Base-by-base conservation (phyloP, 1,139 yeast genomes). In the Protomyces lactucae-debilis region DNA sequence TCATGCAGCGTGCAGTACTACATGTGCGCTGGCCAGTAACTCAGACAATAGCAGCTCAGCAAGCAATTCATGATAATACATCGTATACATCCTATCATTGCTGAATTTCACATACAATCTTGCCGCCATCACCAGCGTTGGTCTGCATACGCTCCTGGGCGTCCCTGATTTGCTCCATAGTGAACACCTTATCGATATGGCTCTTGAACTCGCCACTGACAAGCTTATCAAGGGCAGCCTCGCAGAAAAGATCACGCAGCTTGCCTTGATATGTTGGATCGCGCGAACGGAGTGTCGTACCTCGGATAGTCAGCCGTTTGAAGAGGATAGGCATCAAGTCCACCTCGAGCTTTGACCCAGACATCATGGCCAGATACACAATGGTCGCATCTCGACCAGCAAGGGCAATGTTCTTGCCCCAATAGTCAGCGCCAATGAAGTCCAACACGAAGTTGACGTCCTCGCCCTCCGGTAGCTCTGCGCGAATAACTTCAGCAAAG, bases 391-490 rank as follows among this genome's bases (percentile, higher is more conserved):
- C 76, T 2, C 66, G 67, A 6, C 71, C 71, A 10, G 72, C 67
- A 9, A 70, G 67, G 4, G 68, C 68, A 5, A 74, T 61, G 65
- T 73, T 70, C 51, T 67, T 61, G 35, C 64, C 61, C 57, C 74
- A 70, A 64, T 73, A 73, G 2, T 69, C 67, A 36, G 67, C 70
- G n/a, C 76, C 76, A 12, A 74, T 73, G n/a, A 76, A 75, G 64
- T 75, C 78, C n/a, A 76, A 68, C 18, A 74, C 70, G 14, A 73
- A 70, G 60, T 76, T 73, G 14, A 75, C 69, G 21, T 43, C 54
- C 10, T 39, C 55, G 5, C 67, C 67, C 16, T 61, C 66, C 3
- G 36, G 36, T 1, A 68, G 61, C 14, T 71, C 70, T 18, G 70
- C 72, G 53, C 69, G 61, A 39, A 75, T 68, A 5, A 70, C 71